A percentile compares a stretch with the other conserved stretches of the same genome.
These are phyloP conservation scores for Irpex sp. DNA, from an alignment of 1,284 basidiomycete genomes.

Conservation along the genomic window DNA sequence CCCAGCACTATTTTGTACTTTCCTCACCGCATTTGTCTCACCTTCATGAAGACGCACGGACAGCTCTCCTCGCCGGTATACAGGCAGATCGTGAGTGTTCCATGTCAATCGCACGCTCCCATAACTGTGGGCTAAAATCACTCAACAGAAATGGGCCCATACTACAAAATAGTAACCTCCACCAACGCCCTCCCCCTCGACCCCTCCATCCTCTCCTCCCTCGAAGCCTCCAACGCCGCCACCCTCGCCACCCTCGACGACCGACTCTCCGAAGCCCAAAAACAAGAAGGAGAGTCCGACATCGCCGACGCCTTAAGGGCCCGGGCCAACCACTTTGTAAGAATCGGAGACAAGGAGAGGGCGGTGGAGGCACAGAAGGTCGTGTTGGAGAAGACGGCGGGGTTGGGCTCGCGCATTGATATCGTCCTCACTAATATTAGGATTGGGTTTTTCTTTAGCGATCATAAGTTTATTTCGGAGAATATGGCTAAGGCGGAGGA, in stretches of 20 bases:
- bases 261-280: constrained; percentile 80
- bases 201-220: constrained; percentile 52
- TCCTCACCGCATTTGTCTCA: constrained; percentile 54
- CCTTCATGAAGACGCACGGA: constrained; percentile 64
- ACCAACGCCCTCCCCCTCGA: constrained; percentile 46
- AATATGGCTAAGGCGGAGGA: constrained; percentile 81
- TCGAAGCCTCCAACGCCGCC: constrained; percentile 74
- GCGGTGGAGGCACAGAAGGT: constrained; percentile 78
- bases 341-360: constrained; percentile 87
- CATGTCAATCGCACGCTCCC: not conserved
- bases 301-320: constrained; percentile 84
- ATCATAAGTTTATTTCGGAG: constrained; percentile 68
- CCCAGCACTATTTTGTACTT: constrained; percentile 75
- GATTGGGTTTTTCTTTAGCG: constrained; percentile 89
- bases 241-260: constrained; percentile 77
- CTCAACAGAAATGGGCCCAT: constrained; percentile 75
- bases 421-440: constrained; percentile 86
- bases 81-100: constrained; percentile 71
- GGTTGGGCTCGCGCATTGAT: constrained; percentile 91
- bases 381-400: constrained; percentile 89
- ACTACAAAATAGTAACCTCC: constrained; percentile 56
- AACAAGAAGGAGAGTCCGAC: constrained; percentile 91
- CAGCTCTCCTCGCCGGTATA: constrained; percentile 70
- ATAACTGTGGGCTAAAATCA: not conserved
- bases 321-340: constrained; percentile 83